Percentiles rank a stretch among this genome's conserved stretches.
phyloP scores from a whole-genome alignment of 805 yeast genomes.

The Ascoidea rubescens region DNA sequence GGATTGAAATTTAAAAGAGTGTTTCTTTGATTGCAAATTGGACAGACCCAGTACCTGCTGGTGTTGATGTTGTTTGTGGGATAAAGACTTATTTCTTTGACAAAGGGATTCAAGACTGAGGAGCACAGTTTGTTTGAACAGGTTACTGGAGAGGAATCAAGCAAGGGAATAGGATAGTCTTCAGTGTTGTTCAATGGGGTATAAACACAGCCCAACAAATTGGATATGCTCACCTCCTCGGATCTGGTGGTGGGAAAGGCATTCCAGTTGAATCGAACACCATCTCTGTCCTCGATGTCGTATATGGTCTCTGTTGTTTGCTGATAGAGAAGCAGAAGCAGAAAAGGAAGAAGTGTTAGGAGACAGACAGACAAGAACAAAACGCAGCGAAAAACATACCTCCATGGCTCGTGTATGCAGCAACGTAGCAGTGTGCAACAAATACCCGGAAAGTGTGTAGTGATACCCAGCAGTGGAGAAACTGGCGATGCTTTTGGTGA shows the following conservation, averaged over 20 bases:
- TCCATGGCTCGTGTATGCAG: too few species aligned
- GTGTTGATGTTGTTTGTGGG: background rate
- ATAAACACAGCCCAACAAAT: constrained; percentile 44
- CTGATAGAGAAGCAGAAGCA: too few species aligned
- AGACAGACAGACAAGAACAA: too few species aligned
- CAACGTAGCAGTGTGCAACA: too few species aligned
- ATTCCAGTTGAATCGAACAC: constrained; percentile 68
- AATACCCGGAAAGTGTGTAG: too few species aligned
- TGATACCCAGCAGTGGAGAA: too few species aligned
- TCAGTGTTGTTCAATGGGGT: constrained; percentile 31
- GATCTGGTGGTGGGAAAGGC: constrained; percentile 41
- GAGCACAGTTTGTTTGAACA: constrained; percentile 7
- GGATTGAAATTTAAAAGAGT: background rate
- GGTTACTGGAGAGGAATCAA: background rate
- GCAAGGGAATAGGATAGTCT: background rate
- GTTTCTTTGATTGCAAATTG: background rate
- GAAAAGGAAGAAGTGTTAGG: too few species aligned
- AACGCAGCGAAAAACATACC: too few species aligned
- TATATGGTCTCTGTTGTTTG: constrained; percentile 18
- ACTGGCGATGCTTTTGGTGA: too few species aligned
- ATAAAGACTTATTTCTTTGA: background rate
- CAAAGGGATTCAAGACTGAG: constrained; percentile 3
- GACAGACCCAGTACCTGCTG: background rate
- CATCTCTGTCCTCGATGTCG: constrained; percentile 45
- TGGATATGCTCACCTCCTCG: constrained; percentile 42